Conservation (phyloP, 352 stramenopile species). For the Globisporangium carolinianum region DNA sequence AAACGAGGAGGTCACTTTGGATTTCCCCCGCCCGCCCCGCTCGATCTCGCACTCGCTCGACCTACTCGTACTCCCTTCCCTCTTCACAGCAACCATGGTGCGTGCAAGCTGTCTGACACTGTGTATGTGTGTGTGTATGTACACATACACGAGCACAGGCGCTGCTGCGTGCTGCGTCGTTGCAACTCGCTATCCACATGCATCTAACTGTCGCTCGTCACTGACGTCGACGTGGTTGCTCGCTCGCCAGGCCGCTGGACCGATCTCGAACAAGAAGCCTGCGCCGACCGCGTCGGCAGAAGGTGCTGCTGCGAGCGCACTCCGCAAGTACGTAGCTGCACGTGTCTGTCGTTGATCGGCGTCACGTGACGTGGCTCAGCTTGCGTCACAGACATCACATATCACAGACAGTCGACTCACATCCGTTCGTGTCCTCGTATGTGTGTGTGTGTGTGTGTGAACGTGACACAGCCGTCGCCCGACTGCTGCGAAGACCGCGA, state of each 20-base stretch:
- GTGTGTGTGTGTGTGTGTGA: background rate
- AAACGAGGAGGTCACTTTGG: background rate
- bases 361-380: background rate
- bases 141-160: no score
- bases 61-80: background rate
- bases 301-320: slow-evolving; percentile 55
- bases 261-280: slow-evolving; percentile 58
- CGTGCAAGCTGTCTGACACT: background rate
- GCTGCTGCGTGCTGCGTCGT: background rate
- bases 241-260: slow-evolving; percentile 22
- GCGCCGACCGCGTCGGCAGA: slow-evolving; percentile 51
- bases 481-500: slow-evolving; percentile 36
- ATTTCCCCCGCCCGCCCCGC: background rate
- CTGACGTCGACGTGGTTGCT: background rate
- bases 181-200: background rate
- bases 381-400: background rate
- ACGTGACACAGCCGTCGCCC: slow-evolving; percentile 38
- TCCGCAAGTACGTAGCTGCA: slow-evolving; percentile 48
- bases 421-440: slow-evolving; percentile 1
- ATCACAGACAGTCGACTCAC: background rate
- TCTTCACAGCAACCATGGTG: background rate
- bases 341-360: background rate
- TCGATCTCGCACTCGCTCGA: background rate
- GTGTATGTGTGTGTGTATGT: background rate
- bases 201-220: no score